These are phyloP conservation scores for Lecanicillium sp. DNA, from an alignment of 2,329 filamentous ascomycete species.

Conservation along the genomic window DNA sequence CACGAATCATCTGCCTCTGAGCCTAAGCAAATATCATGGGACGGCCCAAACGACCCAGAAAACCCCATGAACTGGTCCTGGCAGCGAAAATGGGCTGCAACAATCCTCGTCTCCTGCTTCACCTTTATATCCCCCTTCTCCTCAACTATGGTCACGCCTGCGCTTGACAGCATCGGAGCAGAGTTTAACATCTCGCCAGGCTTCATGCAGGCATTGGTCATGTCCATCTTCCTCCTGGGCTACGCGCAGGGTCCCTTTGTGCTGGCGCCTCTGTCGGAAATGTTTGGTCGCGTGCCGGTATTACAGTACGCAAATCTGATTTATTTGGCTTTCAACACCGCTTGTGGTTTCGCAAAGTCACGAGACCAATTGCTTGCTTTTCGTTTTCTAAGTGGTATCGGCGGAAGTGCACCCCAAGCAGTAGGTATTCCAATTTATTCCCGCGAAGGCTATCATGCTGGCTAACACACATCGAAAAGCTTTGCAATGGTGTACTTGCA, in stretches of 20 bases:
- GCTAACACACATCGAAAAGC: constrained; percentile 11
- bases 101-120: constrained; percentile 26
- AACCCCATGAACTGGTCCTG: constrained; percentile 39
- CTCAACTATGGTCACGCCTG: constrained; percentile 42
- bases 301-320: neutral
- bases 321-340: neutral
- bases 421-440: constrained; percentile 13
- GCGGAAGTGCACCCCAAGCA: constrained; percentile 37
- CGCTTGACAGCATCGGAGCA: constrained; percentile 30
- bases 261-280: constrained; percentile 42
- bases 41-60: constrained; percentile 30
- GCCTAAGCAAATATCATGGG: constrained; percentile 27
- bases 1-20: constrained; percentile 8
- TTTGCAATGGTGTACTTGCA: constrained; percentile 37
- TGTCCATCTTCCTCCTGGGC: constrained; percentile 53
- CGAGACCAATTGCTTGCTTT: constrained; percentile 12
- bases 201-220: constrained; percentile 39
- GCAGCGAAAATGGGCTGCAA: constrained; percentile 24
- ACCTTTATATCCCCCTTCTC: constrained; percentile 50
- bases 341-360: neutral
- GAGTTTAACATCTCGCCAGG: constrained; percentile 34
- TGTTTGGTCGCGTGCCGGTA: constrained; percentile 28
- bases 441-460: neutral
- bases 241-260: constrained; percentile 44
- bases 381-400: constrained; percentile 39